A percentile compares a stretch with the other conserved stretches of the same genome.
Evolutionary conservation across 805 yeast genomes (phyloP).

Genomic region (Candida michaelii): DNA sequence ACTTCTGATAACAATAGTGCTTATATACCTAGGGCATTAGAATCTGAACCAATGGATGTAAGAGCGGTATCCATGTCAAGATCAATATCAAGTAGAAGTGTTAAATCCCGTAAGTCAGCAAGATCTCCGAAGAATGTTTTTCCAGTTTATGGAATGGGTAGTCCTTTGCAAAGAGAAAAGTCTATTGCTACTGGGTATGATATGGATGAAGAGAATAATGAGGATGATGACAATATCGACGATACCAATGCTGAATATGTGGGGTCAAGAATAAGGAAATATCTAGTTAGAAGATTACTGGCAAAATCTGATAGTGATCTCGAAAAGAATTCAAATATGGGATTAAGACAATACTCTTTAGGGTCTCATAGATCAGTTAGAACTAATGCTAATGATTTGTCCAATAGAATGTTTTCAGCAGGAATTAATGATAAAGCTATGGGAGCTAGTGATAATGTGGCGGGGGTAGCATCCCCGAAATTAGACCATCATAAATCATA

Average conservation of each 20-base stretch:
- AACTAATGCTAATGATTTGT: constrained; percentile 8
- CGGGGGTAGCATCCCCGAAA: constrained; percentile 15
- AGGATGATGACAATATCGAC: constrained; percentile 9
- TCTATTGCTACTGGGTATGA: constrained; percentile 48
- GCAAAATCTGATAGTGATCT: constrained; percentile 3
- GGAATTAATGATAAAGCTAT: constrained; percentile 17
- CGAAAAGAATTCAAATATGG: background rate
- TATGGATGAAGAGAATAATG: constrained; percentile 11
- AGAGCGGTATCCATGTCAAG: constrained; percentile 1
- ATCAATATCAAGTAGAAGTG: constrained; percentile 2
- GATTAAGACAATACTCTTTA: constrained; percentile 12
- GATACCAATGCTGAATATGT: constrained; percentile 12
- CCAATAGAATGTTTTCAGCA: constrained; percentile 16
- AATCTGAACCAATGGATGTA: background rate
- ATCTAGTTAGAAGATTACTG: constrained; percentile 10
- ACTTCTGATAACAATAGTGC: constrained; percentile 7
- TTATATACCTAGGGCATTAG: constrained; percentile 11
- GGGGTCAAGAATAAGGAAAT: constrained; percentile 12
- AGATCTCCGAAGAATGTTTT: constrained; percentile 74
- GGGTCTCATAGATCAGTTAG: constrained; percentile 13
- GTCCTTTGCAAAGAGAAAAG: constrained; percentile 54
- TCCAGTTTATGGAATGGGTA: constrained; percentile 79
- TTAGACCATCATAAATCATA: background rate
- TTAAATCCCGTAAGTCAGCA: constrained; percentile 5
- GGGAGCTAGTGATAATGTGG: constrained; percentile 18